A percentile compares a stretch with the other conserved stretches of the same genome.
phyloP scores from a whole-genome alignment of 805 yeast genomes.

The Kluyveromyces aestuarii region DNA sequence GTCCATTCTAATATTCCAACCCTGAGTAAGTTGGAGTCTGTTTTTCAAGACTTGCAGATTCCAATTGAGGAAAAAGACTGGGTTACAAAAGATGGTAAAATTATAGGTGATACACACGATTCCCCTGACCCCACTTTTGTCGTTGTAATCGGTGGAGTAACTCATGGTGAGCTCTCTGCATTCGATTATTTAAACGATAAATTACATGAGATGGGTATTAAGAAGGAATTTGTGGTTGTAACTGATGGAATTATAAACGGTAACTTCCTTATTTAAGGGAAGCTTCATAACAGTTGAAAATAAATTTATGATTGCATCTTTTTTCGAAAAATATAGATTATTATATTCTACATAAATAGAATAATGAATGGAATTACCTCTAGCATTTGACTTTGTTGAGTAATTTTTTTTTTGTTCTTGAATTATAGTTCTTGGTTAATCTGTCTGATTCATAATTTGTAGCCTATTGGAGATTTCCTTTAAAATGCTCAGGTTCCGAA shows the following conservation, averaged over 20 bases:
- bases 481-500: not conserved
- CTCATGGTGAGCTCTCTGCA: constrained; percentile 75
- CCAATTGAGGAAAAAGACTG: not conserved
- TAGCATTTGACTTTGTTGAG: not conserved
- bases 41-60: constrained; percentile 10
- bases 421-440: not conserved
- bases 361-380: not conserved
- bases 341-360: not conserved
- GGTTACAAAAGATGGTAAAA: constrained; percentile 1
- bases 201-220: constrained; percentile 26
- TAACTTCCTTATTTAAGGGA: constrained; percentile 3
- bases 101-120: constrained; percentile 10
- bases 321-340: not conserved
- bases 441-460: not conserved
- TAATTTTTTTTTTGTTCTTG: not conserved
- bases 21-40: constrained; percentile 12
- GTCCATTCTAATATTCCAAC: constrained; percentile 23
- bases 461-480: not conserved
- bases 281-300: not conserved
- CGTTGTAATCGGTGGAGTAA: constrained; percentile 73
- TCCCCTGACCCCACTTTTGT: constrained; percentile 32
- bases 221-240: constrained; percentile 35
- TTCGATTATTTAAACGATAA: constrained; percentile 50
- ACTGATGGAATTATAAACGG: constrained; percentile 43
- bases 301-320: not conserved